Base-by-base conservation (phyloP, 768 basidiomycete genomes). In the Mycena sanguinolenta region DNA sequence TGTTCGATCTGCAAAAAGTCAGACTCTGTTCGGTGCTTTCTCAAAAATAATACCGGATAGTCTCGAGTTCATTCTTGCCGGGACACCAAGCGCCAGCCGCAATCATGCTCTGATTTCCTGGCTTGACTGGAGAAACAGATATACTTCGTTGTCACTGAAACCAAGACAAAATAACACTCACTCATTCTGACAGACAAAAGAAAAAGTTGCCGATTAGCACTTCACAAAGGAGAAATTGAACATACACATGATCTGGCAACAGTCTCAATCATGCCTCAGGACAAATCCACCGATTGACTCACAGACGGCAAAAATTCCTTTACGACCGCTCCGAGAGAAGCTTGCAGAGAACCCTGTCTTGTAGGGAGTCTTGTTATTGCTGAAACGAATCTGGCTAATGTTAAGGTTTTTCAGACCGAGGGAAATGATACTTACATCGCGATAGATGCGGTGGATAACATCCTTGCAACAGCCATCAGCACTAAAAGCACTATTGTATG, bases 291-390 rank as follows among this genome's bases (percentile, higher is more conserved):
- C n/a, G n/a, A 39, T 36, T 58, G 17, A 86, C 93, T 82, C 78
- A 95, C 96, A 97, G 21, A 85, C 86, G 23, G 96, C 96, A 79
- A 95, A 98, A 16, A 92, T 89, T 0, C 97, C 95, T 76, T 98
- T 99, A 50, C 94, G 83, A 4, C 97, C 97, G 32, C 93, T 93
- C 55, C 98, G 85, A 4, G 95, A 96, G 74, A 97, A 94, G 63
- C 91, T 92, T 0, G 95, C 93, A 0, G 92, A 92, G 38, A 98
- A 86, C 13, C 86, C 85, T 8, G 80, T 88, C 82, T 99, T 99
- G 84, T 99, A 99, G 0, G 97, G 97, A 6, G 97, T 99, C 82
- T 96, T 97, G 78, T 96, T 94, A 65, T 95, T 95, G 77, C 93
- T 95, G 81, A 97, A 98, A 17, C 96, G 89, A 27, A 97, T 79